Evolutionary conservation across 1,284 basidiomycete species (phyloP).

Genomic region (Rhodotorula glutinis): DNA sequence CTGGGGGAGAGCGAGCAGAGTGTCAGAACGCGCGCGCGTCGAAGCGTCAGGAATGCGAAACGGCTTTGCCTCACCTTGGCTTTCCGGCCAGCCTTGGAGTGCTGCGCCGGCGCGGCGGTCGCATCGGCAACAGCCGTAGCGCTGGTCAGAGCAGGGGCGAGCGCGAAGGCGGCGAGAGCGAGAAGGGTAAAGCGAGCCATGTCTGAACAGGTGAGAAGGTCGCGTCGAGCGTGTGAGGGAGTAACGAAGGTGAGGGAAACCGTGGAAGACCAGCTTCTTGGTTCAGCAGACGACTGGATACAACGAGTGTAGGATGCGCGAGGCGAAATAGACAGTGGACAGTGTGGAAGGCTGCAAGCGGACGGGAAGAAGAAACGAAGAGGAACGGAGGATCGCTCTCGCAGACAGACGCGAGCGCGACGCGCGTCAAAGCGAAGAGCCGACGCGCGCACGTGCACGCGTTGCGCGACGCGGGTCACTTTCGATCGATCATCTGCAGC

Average conservation of each 20-base stretch:
- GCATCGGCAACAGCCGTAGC: neutral
- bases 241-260: neutral
- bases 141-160: neutral
- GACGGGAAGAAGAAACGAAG: too few relatives aligned
- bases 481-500: too few relatives aligned
- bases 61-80: neutral
- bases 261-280: slow-evolving; percentile 8
- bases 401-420: too few relatives aligned
- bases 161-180: neutral
- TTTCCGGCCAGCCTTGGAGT: neutral
- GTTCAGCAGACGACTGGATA: neutral
- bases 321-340: too few relatives aligned
- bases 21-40: neutral
- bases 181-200: slow-evolving; percentile 1
- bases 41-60: neutral
- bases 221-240: neutral
- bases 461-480: too few relatives aligned
- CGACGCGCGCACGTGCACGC: too few relatives aligned
- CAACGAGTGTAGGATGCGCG: too few relatives aligned
- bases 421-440: too few relatives aligned
- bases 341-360: too few relatives aligned
- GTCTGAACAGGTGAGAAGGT: neutral
- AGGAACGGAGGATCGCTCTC: neutral
- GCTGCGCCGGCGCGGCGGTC: neutral
- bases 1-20: neutral